These are phyloP conservation scores for Umbelopsis vinacea DNA, from an alignment of 192 early-diverging fungal species.

Conservation along the genomic window DNA sequence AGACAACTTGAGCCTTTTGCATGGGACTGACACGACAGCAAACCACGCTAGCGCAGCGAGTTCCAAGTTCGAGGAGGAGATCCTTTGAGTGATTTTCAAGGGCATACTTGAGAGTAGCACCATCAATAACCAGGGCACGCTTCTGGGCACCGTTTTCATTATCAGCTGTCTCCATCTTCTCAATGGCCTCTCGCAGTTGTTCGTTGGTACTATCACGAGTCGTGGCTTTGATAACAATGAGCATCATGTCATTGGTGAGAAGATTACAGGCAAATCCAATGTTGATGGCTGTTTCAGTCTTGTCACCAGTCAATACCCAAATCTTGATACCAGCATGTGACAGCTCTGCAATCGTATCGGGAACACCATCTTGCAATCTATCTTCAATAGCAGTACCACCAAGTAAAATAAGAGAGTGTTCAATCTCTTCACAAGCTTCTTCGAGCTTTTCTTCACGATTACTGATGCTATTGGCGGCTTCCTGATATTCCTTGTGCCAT, in stretches of 20 bases:
- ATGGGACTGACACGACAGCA: constrained; percentile 96
- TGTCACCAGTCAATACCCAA: constrained; percentile 98
- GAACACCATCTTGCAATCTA: constrained; percentile 96
- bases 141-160: constrained; percentile 40
- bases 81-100: constrained; percentile 63
- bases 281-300: constrained; percentile 97
- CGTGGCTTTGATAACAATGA: constrained; percentile 73
- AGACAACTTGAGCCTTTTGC: constrained; percentile 96
- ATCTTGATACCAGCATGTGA: constrained; percentile 89
- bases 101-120: constrained; percentile 81
- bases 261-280: constrained; percentile 96
- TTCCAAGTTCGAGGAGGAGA: constrained; percentile 73
- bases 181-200: constrained; percentile 72
- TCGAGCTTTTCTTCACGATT: constrained; percentile 86
- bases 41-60: constrained; percentile 84
- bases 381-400: constrained; percentile 99
- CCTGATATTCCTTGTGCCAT: constrained; percentile 75
- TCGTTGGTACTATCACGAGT: constrained; percentile 59
- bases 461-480: constrained; percentile 72
- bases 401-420: constrained; percentile 77
- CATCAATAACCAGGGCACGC: constrained; percentile 87
- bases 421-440: constrained; percentile 76
- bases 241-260: constrained; percentile 80
- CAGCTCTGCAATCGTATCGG: constrained; percentile 87
- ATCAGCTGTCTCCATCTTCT: constrained; percentile 49